Base-by-base conservation (phyloP, 2,329 filamentous ascomycete species). In the Curvularia hawaiiensis region DNA sequence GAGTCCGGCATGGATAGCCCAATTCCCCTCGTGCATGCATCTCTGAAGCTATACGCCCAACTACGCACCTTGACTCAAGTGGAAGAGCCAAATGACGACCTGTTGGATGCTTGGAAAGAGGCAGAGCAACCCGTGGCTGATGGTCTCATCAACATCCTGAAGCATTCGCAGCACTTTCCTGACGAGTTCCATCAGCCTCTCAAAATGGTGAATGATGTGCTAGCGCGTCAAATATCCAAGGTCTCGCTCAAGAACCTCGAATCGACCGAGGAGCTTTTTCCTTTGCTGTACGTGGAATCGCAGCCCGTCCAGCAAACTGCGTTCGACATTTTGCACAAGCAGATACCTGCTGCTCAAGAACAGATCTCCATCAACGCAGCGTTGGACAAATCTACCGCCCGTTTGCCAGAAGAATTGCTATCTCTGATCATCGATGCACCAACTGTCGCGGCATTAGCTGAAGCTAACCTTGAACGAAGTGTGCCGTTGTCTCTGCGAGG, bases 401-500 rank as follows among this genome's bases (percentile, higher is more conserved):
- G 84, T 50, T 81, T 99, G 1, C 92, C 95, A 0, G 89, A 93
- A 58, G 92, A 97, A 75, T 81, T 98, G 0, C 76, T 97, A 0
- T 96, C 92, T 0, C 82, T 98, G 1, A 82, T 98, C 14, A 83
- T 96, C 0, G 90, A 96, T 60, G 83, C 90, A 0, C 91, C 94
- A 0, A 88, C 87, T 0, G 80, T 90, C 3, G 84, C 89, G n/a
- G 81, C 82, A 12, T 85, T 92, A 45, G 81, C 84, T 0, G 86
- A 90, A 46, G 84, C 88, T 9, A 80, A 84, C 35, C 86, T 92
- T 22, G 83, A 87, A 5, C 81, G 85, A 16, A 79, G 73, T 33
- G 90, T 93, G 66, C 92, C 92, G 11, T 79, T 86, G 0, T 72
- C 84, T 0, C 81, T 97, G 47, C 86, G 92, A 51, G 87, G 88